phyloP scores from a whole-genome alignment of 2,329 filamentous ascomycete genomes.

The Seiridium cupressi region DNA sequence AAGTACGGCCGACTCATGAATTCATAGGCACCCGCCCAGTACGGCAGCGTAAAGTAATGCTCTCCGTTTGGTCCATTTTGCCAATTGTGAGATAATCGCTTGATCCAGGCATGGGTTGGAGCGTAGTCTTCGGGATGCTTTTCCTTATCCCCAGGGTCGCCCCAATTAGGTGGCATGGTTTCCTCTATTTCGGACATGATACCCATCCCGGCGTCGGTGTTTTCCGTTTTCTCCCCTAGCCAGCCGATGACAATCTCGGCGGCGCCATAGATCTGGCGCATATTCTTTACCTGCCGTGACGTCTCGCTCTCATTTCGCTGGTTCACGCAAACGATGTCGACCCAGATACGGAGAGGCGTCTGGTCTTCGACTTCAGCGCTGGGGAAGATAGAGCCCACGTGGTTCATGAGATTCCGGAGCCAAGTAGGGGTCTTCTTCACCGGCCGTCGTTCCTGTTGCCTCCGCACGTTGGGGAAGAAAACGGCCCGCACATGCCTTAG shows the following conservation, averaged over 20 bases:
- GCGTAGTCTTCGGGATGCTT: constrained; percentile 32
- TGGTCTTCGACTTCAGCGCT: constrained; percentile 1
- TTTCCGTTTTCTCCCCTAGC: constrained; percentile 2
- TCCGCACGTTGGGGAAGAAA: background rate
- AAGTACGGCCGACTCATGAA: constrained; percentile 32
- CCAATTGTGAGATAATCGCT: constrained; percentile 6
- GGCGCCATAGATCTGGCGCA: constrained; percentile 2
- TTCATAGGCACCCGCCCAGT: constrained; percentile 11
- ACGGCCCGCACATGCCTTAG: constrained; percentile 2
- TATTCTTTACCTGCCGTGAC: background rate
- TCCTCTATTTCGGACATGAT: constrained; percentile 26
- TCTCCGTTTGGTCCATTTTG: background rate
- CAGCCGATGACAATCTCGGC: constrained; percentile 10
- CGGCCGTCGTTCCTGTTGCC: background rate
- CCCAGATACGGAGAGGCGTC: constrained; percentile 5
- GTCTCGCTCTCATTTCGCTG: constrained; percentile 4
- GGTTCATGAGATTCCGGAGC: constrained; percentile 3
- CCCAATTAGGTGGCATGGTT: constrained; percentile 29
- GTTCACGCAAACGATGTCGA: constrained; percentile 11
- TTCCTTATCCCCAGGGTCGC: constrained; percentile 31
- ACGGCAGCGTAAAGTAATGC: constrained; percentile 11
- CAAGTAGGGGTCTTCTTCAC: background rate
- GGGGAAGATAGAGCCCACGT: constrained; percentile 7
- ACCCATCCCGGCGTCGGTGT: constrained; percentile 23
- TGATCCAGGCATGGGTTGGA: constrained; percentile 28